A percentile compares a stretch with the other conserved stretches of the same genome.
Conservation (phyloP, 805 yeast genomes). For the Teunomyces funiuensis region DNA sequence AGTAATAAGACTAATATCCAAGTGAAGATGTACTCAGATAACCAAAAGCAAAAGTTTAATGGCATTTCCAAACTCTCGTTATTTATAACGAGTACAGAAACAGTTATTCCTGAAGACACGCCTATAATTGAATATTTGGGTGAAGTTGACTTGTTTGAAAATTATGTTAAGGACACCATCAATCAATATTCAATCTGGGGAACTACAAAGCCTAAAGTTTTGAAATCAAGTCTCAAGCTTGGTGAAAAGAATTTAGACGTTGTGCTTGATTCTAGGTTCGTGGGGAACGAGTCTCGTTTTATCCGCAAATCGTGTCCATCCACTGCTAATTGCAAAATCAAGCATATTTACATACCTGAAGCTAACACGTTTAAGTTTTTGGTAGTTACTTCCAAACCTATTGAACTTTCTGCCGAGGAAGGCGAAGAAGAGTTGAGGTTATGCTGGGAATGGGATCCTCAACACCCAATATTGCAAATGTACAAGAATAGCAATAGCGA, state of each 20-base stretch:
- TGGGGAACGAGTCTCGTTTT: constrained; percentile 76
- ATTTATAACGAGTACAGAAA: constrained; percentile 30
- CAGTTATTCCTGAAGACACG: constrained; percentile 44
- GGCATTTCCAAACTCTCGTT: constrained; percentile 74
- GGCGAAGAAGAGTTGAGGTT: constrained; percentile 72
- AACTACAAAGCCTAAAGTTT: constrained; percentile 50
- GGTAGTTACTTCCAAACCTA: constrained; percentile 54
- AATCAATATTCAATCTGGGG: constrained; percentile 82
- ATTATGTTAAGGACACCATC: constrained; percentile 60
- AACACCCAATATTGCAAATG: constrained; percentile 69
- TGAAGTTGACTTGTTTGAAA: constrained; percentile 63
- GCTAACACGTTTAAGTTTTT: constrained; percentile 47
- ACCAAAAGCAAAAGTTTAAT: constrained; percentile 54
- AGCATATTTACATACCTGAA: constrained; percentile 46
- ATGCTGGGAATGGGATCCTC: constrained; percentile 86
- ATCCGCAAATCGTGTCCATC: constrained; percentile 65
- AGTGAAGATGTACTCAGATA: constrained; percentile 61
- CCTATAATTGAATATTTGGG: constrained; percentile 68
- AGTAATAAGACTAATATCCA: constrained; percentile 33
- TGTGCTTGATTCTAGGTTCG: constrained; percentile 75
- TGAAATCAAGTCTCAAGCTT: constrained; percentile 19
- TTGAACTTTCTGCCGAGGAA: constrained; percentile 34
- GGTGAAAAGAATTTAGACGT: constrained; percentile 49
- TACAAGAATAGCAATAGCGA: constrained; percentile 25
- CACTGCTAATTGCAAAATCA: constrained; percentile 68